These are phyloP conservation scores for Calycina marina DNA, from an alignment of 2,329 filamentous ascomycete genomes.

Conservation along the genomic window DNA sequence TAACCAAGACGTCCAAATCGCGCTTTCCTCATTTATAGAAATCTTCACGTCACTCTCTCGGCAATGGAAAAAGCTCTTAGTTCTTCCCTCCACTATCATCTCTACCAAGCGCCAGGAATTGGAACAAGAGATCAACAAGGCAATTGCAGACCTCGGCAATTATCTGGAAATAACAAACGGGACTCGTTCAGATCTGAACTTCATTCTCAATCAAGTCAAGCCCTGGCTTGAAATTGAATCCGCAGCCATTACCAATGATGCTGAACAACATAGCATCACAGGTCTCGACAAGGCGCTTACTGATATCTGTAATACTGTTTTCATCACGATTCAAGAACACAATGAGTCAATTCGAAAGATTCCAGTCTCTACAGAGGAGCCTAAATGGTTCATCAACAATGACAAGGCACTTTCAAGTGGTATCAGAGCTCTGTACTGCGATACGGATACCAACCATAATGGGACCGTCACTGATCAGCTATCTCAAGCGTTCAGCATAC, in stretches of 20 bases:
- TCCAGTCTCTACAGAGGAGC: slow-evolving; percentile 44
- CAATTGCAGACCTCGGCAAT: slow-evolving; percentile 7
- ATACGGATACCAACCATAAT: slow-evolving; percentile 10
- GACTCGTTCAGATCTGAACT: slow-evolving; percentile 42
- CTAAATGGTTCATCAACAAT: slow-evolving; percentile 42
- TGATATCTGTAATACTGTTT: slow-evolving; percentile 55
- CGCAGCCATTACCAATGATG: slow-evolving; percentile 5
- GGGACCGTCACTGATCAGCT: slow-evolving; percentile 24
- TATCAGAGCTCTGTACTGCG: slow-evolving; percentile 18
- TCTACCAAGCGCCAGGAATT: slow-evolving; percentile 24
- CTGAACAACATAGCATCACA: slow-evolving; percentile 12
- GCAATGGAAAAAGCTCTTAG: slow-evolving; percentile 28
- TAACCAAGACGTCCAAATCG: slow-evolving; percentile 29
- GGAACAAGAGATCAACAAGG: slow-evolving; percentile 9
- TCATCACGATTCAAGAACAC: slow-evolving; percentile 66
- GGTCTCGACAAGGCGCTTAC: slow-evolving; percentile 44
- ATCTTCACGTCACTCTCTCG: slow-evolving; percentile 30
- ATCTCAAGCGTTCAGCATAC: slow-evolving; percentile 27
- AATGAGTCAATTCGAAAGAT: slow-evolving; percentile 39
- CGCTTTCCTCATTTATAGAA: slow-evolving; percentile 35
- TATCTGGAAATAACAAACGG: slow-evolving; percentile 28
- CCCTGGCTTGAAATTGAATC: slow-evolving; percentile 40
- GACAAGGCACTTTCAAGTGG: slow-evolving; percentile 11
- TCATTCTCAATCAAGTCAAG: slow-evolving; percentile 49
- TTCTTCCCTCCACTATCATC: slow-evolving; percentile 36